Conservation (phyloP, 228 moss, liverwort and hornwort species). For the Sphagnum magellanicum region DNA sequence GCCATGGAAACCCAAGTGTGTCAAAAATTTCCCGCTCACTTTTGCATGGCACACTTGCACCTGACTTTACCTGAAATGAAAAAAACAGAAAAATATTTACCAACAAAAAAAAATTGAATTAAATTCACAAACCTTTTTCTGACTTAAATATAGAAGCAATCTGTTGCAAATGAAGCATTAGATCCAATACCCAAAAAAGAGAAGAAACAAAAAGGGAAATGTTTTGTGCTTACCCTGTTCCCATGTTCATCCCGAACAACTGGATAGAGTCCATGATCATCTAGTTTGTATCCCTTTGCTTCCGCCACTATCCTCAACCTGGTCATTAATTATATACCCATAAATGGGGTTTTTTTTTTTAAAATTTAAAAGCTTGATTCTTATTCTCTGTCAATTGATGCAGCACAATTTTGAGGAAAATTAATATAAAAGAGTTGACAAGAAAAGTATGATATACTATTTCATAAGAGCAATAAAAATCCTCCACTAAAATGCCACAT, state of each 20-base stretch:
- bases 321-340: not conserved
- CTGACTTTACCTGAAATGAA: conserved; percentile 49
- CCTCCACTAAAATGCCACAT: not conserved
- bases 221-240: conserved; percentile 31
- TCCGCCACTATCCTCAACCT: conserved; percentile 79
- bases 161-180: not conserved
- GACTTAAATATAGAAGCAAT: no score
- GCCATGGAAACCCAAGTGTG: conserved; percentile 77
- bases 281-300: conserved; percentile 65
- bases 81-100: not conserved
- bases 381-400: not conserved
- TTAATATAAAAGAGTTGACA: no score
- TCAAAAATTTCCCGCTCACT: conserved; percentile 85
- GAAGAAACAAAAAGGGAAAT: not conserved
- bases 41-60: conserved; percentile 55
- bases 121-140: not conserved
- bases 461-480: not conserved
- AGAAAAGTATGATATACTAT: not conserved
- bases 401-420: not conserved
- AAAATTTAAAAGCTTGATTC: not conserved
- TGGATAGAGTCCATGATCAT: conserved; percentile 84
- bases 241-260: conserved; percentile 47
- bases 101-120: not conserved
- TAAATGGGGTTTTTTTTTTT: not conserved
- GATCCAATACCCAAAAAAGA: not conserved